Base-by-base conservation (phyloP, 352 stramenopile species). In the Plasmopara viticola region DNA sequence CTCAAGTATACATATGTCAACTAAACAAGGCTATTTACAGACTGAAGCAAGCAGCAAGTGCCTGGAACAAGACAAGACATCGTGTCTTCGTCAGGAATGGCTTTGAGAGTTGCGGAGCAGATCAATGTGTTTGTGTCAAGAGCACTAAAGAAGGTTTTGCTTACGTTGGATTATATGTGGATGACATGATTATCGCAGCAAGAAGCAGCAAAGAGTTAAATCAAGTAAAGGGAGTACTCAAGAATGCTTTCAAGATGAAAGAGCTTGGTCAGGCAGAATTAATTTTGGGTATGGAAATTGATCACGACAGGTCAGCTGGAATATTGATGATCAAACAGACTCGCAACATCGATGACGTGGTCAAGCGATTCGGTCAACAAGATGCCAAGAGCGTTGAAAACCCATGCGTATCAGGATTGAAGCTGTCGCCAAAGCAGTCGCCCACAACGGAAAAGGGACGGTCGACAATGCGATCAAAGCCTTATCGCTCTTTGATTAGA, bases 31-130 rank as follows among this genome's bases (percentile, higher is more conserved):
- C 39, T 15, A 28, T 44, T 29, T 44, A 29, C 39, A n/a, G 39
- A 28, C 5, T 44, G 39, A 44, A 44, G 28, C 39, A 44, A 44
- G 39, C 39, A 30, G 15, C 39, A 29, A 29, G 39, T 29, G 6
- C 39, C 39, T 44, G 39, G 17, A 44, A 44, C 39, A 44, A 44
- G 39, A 44, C 39, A 3, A 6, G 20, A 12, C 39, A 44, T 44
- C 9, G 7, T 12, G 15, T 44, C n/a, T 44, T 6, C 15, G 4
- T 44, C 39, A 29, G 12, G 10, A 29, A 44, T 44, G 39, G 39
- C 17, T 28, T 44, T 14, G 8, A 29, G 39, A 29, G 39, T 10
- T 44, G 39, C 17, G 8, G 17, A 10, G 39, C n/a, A n/a, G 39
- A 44, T 25, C 39, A 44, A 12, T 44, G 39, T 28, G 17, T 44